Conservation (phyloP, 1,284 basidiomycete species). For the Cerioporus squamosus region DNA sequence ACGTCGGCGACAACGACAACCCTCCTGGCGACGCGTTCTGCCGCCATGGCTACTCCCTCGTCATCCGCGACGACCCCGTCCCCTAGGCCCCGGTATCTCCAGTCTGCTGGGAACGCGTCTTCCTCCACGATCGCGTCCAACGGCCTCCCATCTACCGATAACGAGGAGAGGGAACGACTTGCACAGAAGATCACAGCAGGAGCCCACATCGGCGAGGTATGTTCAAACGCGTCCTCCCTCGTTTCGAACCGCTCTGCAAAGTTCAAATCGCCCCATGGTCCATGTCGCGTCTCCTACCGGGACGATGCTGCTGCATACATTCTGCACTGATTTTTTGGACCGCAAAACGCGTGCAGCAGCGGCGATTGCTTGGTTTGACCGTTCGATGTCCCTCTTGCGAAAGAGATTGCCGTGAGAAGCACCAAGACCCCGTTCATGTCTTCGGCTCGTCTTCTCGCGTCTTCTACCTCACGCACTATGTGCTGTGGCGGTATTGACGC, state of each 20-base stretch:
- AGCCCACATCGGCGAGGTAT: constrained; percentile 76
- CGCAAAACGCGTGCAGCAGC: constrained; percentile 1
- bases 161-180: constrained; percentile 63
- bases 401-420: not conserved
- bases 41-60: constrained; percentile 70
- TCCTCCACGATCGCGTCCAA: constrained; percentile 34
- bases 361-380: not conserved
- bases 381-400: not conserved
- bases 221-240: constrained; percentile 34
- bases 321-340: not conserved
- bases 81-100: constrained; percentile 65
- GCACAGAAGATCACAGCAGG: constrained; percentile 75
- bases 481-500: too few species aligned
- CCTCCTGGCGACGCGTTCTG: constrained; percentile 14
- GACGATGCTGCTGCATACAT: not conserved
- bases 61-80: constrained; percentile 80
- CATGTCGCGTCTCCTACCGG: not conserved
- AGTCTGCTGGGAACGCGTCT: constrained; percentile 45
- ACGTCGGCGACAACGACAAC: not conserved
- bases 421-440: not conserved
- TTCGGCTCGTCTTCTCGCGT: not conserved
- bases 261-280: constrained; percentile 6
- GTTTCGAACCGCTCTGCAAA: not conserved
- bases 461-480: not conserved
- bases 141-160: constrained; percentile 47